These are phyloP conservation scores for Ampelocalamus luodianensis DNA, from an alignment of 176 grass and related monocot genomes.

Conservation along the genomic window DNA sequence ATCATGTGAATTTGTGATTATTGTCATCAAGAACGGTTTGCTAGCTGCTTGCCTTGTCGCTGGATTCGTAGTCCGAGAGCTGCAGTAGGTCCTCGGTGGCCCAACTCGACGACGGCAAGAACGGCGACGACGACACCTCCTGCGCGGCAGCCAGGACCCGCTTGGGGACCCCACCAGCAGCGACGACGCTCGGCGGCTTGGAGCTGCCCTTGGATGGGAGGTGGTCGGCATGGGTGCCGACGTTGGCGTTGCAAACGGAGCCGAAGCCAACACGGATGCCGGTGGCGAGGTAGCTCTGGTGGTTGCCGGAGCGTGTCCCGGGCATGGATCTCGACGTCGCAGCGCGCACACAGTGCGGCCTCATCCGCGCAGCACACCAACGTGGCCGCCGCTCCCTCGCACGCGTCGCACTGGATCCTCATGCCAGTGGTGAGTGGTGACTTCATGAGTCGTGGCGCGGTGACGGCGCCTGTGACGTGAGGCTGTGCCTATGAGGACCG, in stretches of 20 bases:
- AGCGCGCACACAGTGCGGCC: constrained; percentile 83
- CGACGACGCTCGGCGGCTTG: neutral
- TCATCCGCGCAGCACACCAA: constrained; percentile 90
- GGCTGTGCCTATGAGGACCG: too few species aligned
- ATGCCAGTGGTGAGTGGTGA: too few species aligned
- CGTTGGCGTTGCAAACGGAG: constrained; percentile 43
- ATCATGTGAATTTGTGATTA: too few species aligned
- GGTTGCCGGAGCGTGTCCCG: too few species aligned
- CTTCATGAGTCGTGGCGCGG: too few species aligned
- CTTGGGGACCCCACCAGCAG: neutral
- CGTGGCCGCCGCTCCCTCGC: constrained; percentile 65
- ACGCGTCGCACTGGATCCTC: constrained; percentile 94
- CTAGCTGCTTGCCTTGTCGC: too few species aligned
- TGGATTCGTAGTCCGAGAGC: too few species aligned
- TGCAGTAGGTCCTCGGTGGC: constrained; percentile 84
- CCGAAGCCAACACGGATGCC: constrained; percentile 82
- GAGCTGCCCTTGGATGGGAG: constrained; percentile 40
- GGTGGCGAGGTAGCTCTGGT: constrained; percentile 81
- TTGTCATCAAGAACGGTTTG: too few species aligned
- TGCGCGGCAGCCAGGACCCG: constrained; percentile 30
- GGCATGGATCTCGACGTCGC: constrained; percentile 86
- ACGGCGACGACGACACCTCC: constrained; percentile 52
- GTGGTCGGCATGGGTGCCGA: constrained; percentile 29
- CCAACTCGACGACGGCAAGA: constrained; percentile 60
- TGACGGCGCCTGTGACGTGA: too few species aligned